These are phyloP conservation scores for Leccinum olivaceopallidum DNA, from an alignment of 768 basidiomycete genomes.

Conservation along the genomic window DNA sequence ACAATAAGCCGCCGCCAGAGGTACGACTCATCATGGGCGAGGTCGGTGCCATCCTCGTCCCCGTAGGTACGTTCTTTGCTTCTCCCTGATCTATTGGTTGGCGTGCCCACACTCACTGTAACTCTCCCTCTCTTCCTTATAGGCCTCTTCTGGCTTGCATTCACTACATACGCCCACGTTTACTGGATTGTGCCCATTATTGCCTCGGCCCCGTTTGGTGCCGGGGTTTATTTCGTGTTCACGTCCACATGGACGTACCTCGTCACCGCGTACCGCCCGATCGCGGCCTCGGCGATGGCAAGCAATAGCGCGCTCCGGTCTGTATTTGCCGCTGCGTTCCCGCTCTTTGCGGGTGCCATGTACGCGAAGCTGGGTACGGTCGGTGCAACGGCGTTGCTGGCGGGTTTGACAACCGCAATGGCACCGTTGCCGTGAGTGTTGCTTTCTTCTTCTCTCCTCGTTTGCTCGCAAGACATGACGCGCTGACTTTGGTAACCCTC, in stretches of 20 bases:
- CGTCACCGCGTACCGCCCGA: conserved; percentile 50
- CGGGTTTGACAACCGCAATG: conserved; percentile 60
- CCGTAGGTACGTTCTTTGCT: conserved; percentile 45
- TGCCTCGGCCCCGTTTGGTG: conserved; percentile 47
- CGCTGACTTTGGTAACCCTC: neutral
- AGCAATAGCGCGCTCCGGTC: conserved; percentile 58
- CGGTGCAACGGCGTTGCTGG: conserved; percentile 71
- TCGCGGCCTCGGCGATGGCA: conserved; percentile 63
- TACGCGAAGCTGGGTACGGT: conserved; percentile 59
- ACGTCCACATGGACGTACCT: conserved; percentile 65
- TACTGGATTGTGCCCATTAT: conserved; percentile 51
- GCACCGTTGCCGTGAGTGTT: conserved; percentile 58
- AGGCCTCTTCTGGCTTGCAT: conserved; percentile 57
- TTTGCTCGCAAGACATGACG: neutral
- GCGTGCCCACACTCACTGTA: neutral
- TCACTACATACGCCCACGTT: conserved; percentile 48
- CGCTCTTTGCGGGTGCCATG: conserved; percentile 53
- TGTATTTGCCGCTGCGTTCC: conserved; percentile 51
- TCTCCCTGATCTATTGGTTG: neutral
- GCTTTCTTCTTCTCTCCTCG: neutral
- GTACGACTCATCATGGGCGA: conserved; percentile 64
- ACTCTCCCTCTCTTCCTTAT: neutral
- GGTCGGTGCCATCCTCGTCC: conserved; percentile 65
- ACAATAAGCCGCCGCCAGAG: conserved; percentile 62
- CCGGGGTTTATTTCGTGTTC: conserved; percentile 64